Percentiles rank a stretch among this genome's conserved stretches.
Conservation (phyloP, 164 flowering plant genomes). For the Hamamelis virginiana region DNA sequence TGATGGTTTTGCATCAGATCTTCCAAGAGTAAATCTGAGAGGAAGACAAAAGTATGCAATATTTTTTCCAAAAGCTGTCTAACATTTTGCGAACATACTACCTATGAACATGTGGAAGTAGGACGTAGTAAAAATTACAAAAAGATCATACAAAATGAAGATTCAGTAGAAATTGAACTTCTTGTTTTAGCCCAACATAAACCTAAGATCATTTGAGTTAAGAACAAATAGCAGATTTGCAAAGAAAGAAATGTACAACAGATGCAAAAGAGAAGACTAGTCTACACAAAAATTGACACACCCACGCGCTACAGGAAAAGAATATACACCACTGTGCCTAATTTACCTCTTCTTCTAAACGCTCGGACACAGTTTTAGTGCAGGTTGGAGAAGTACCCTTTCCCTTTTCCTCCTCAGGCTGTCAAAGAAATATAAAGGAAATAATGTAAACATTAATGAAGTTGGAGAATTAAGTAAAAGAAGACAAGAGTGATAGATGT, state of each 20-base stretch:
- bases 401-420: slow-evolving; percentile 79
- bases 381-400: slow-evolving; percentile 41
- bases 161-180: too few species aligned
- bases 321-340: neutral
- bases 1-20: too few species aligned
- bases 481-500: neutral
- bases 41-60: too few species aligned
- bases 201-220: neutral
- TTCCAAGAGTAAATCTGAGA: too few species aligned
- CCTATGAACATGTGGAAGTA: too few species aligned
- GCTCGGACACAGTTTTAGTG: slow-evolving; percentile 64
- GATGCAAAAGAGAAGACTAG: neutral
- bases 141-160: too few species aligned
- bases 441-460: neutral
- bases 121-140: too few species aligned
- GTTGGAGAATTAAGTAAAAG: neutral
- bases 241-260: too few species aligned
- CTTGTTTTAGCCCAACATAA: neutral
- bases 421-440: slow-evolving; percentile 12
- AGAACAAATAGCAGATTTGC: too few species aligned
- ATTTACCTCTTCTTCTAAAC: slow-evolving; percentile 81
- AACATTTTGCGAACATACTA: too few species aligned
- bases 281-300: neutral
- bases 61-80: too few species aligned
- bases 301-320: neutral